Evolutionary conservation across 257 asterid genomes (phyloP), one percentile per base, ranked within the genome.

Genomic region (Fraxinus pennsylvanica): DNA sequence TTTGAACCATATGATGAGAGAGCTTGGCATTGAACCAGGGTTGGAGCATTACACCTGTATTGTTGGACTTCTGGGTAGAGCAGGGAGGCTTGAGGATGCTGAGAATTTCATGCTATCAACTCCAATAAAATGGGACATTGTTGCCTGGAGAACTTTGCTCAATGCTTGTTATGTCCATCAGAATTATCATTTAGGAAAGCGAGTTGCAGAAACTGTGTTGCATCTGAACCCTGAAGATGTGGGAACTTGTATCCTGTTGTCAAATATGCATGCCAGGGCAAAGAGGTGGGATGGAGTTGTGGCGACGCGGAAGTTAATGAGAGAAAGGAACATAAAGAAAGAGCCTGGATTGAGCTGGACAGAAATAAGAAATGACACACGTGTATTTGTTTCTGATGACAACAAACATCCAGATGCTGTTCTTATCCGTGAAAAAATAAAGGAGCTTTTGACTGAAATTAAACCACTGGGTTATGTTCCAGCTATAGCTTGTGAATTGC

Each of bases 301-400:
- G 17, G 79, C 78, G 1, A 82, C 87, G 47, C 82, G 96, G 39
- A 94, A 83, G 76, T 19, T 84, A 65, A 90, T 92, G 88, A 84
- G 84, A 82, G 93, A 86, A 66, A 88, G 84, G 82, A 89, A 85
- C 79, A 82, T 91, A 68, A 94, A 90, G 88, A 94, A 94, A 86
- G 99, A 94, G 87, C 98, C 99, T 3, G 98, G 98, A 45, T 79
- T 87, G 86, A 94, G 99, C 89, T 94, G 99, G 99, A 90, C 84
- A 9, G 97, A 94, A 36, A 94, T 92, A 79, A 85, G 85, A 79
- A 89, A 87, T 29, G 84, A 79, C 19, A 94, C 96, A 3, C 96
- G 91, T 72, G 78, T 90, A 57, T 91, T 94, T 79, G 84, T 86
- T 74, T 90, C 98, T 15, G 94, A 82, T 52, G 97, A 91, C 50